These are phyloP conservation scores for Kokia cookei DNA, from an alignment of 441 rosid genomes.

Conservation along the genomic window DNA sequence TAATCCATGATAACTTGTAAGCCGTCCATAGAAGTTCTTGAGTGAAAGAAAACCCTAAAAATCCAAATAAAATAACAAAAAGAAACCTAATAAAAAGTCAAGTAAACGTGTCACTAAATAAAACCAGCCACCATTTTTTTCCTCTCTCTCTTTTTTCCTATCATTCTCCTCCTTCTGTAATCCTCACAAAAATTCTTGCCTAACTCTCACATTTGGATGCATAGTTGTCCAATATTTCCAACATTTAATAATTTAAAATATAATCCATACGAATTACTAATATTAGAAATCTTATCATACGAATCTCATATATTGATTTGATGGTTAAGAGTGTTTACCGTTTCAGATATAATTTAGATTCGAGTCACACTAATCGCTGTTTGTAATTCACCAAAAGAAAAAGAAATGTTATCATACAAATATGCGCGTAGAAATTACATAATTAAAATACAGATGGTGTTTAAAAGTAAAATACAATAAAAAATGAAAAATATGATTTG, in stretches of 20 bases:
- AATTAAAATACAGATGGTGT: too few species aligned
- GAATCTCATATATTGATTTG: not conserved
- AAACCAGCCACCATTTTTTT: not conserved
- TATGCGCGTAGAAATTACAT: too few species aligned
- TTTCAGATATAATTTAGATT: too few species aligned
- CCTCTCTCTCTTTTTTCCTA: not conserved
- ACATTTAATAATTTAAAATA: not conserved
- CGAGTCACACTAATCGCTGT: too few species aligned
- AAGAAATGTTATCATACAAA: not conserved
- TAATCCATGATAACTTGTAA: not conserved
- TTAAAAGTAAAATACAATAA: too few species aligned
- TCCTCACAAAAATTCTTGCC: conserved; percentile 16
- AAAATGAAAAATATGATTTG: too few species aligned
- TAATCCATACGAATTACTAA: not conserved
- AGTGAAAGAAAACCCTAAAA: conserved; percentile 39
- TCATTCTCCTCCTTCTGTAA: not conserved
- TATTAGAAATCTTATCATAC: not conserved
- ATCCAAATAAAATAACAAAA: not conserved
- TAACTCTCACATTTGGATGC: conserved; percentile 19
- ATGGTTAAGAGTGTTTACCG: too few species aligned
- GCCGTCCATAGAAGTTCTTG: conserved; percentile 30
- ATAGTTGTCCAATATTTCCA: conserved; percentile 6
- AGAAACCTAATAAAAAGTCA: not conserved
- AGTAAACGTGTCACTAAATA: conserved; percentile 18
- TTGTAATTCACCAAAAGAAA: too few species aligned